These are phyloP conservation scores for Clavaria fumosa DNA, from an alignment of 768 basidiomycete genomes.

Conservation along the genomic window DNA sequence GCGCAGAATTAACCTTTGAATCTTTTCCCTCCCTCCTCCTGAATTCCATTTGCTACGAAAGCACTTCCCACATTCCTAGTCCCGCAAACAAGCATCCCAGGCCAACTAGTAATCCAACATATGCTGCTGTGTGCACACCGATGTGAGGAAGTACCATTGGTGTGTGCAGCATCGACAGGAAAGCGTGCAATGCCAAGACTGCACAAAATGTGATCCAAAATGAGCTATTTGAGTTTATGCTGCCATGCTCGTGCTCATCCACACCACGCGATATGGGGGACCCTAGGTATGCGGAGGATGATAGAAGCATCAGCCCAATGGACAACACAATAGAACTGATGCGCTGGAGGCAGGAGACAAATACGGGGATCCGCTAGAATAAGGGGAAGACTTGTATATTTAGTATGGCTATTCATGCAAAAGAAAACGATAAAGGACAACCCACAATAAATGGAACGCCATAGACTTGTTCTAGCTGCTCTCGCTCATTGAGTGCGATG, in stretches of 20 bases:
- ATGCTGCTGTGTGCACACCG: constrained; percentile 65
- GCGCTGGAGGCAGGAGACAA: constrained; percentile 63
- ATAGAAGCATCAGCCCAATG: constrained; percentile 46
- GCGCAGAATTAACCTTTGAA: too few relatives aligned
- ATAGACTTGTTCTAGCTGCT: constrained; percentile 68
- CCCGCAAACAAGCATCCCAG: constrained; percentile 61
- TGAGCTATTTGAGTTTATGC: constrained; percentile 4
- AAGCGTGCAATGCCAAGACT: constrained; percentile 32
- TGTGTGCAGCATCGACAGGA: constrained; percentile 50
- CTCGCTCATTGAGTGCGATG: constrained; percentile 43
- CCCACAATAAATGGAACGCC: constrained; percentile 67
- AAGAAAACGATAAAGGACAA: constrained; percentile 11
- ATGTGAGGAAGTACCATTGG: constrained; percentile 52
- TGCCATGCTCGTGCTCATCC: constrained; percentile 2
- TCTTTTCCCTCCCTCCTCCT: too few relatives aligned
- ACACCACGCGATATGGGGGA: constrained; percentile 32
- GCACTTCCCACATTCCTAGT: constrained; percentile 54
- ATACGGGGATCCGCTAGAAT: constrained; percentile 46
- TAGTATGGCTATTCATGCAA: neutral
- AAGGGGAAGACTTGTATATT: constrained; percentile 7
- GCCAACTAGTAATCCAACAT: constrained; percentile 48
- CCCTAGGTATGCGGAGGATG: constrained; percentile 46
- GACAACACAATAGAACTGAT: constrained; percentile 59
- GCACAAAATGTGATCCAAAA: constrained; percentile 28
- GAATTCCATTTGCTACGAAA: too few relatives aligned